These are phyloP conservation scores for Penicillium sp. DNA, from an alignment of 2,329 filamentous ascomycete species.

Conservation along the genomic window DNA sequence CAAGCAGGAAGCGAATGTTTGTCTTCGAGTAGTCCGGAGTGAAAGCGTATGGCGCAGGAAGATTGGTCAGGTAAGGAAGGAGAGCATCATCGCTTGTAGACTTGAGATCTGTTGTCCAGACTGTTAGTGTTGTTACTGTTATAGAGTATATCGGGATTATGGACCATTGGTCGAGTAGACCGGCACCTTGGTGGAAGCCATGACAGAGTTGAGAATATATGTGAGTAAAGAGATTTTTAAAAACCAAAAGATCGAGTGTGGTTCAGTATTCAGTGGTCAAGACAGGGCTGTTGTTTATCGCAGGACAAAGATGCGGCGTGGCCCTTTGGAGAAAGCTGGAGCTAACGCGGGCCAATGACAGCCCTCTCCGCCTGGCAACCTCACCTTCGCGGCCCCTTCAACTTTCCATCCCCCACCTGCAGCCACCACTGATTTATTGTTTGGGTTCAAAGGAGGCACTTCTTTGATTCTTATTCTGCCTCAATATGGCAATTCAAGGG, in stretches of 20 bases:
- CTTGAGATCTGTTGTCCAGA: constrained; percentile 70
- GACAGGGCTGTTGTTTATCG: constrained; percentile 16
- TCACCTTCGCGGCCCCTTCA: constrained; percentile 16
- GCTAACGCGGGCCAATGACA: constrained; percentile 25
- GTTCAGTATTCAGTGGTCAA: background rate
- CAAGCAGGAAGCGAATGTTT: constrained; percentile 78
- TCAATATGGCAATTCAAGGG: constrained; percentile 71
- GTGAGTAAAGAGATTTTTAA: background rate
- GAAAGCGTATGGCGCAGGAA: constrained; percentile 64
- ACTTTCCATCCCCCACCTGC: constrained; percentile 15
- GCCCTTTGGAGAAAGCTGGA: constrained; percentile 33
- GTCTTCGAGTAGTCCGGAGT: constrained; percentile 74
- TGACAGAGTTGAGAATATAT: constrained; percentile 3
- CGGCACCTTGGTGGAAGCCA: constrained; percentile 40
- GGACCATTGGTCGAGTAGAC: constrained; percentile 47
- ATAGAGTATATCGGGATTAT: constrained; percentile 20
- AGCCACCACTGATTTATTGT: constrained; percentile 2
- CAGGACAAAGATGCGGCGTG: constrained; percentile 35
- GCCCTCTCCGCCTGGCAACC: constrained; percentile 17
- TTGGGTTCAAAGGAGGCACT: background rate
- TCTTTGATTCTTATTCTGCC: constrained; percentile 3
- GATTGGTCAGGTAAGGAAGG: constrained; percentile 84
- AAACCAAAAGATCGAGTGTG: background rate
- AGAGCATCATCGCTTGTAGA: constrained; percentile 95
- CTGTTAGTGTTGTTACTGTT: constrained; percentile 5